A percentile compares a stretch with the other conserved stretches of the same genome.
Conservation (phyloP, 139 green algal genomes). For the Deuterostichococcus epilithicus region DNA sequence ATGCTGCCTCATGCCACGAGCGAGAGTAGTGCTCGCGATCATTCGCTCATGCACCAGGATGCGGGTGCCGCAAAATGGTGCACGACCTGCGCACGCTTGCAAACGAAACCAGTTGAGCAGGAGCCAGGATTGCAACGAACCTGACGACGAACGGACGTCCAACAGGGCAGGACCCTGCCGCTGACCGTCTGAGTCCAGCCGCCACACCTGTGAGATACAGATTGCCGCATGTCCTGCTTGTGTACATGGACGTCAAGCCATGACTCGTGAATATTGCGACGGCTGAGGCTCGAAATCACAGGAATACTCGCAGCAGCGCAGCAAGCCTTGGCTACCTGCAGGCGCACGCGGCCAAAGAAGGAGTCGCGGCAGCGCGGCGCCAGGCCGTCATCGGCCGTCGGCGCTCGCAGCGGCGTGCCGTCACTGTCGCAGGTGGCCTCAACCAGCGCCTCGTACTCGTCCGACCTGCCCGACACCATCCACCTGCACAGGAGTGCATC, state of each 20-base stretch:
- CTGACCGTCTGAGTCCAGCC: conserved; percentile 18
- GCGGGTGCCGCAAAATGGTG: too few species aligned
- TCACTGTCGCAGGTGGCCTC: conserved; percentile 52
- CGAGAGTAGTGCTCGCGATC: too few species aligned
- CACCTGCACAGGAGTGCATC: conserved; percentile 8
- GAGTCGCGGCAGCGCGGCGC: conserved; percentile 85
- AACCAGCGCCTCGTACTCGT: conserved; percentile 72
- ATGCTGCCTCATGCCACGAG: too few species aligned
- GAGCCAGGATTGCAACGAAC: neutral
- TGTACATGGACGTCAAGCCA: too few species aligned
- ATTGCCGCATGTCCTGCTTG: too few species aligned
- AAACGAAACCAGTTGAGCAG: too few species aligned
- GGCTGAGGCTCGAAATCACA: too few species aligned
- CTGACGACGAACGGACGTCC: conserved; percentile 57
- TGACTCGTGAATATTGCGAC: too few species aligned
- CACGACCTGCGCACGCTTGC: too few species aligned
- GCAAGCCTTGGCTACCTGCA: too few species aligned
- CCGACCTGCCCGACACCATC: conserved; percentile 32
- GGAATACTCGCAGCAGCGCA: too few species aligned
- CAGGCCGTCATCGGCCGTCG: conserved; percentile 75
- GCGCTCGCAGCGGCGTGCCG: conserved; percentile 66
- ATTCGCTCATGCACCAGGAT: too few species aligned
- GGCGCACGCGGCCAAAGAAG: conserved; percentile 69
- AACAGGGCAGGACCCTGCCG: conserved; percentile 38
- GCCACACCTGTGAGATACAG: conserved; percentile 79